Evolutionary conservation across 495 filamentous ascomycete species (phyloP).

Genomic region (Mycothermus thermophilus): DNA sequence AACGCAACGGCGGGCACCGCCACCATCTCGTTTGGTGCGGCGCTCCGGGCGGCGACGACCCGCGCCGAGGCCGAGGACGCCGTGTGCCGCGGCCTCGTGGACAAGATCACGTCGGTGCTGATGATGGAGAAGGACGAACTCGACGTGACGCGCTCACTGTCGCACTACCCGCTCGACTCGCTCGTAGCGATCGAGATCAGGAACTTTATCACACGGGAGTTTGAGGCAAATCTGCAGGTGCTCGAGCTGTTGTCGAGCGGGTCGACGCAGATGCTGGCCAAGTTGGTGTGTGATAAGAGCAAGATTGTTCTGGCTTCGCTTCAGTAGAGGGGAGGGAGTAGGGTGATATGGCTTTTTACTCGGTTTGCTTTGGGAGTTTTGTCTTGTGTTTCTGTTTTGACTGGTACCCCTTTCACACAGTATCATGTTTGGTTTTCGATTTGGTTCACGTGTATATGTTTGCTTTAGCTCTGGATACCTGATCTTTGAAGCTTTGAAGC

Average conservation of each 20-base stretch:
- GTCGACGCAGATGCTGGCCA: constrained; percentile 33
- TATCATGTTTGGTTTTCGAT: not conserved
- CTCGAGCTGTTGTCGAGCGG: constrained; percentile 38
- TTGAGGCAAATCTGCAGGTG: constrained; percentile 41
- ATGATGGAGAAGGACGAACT: constrained; percentile 41
- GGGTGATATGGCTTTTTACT: not conserved
- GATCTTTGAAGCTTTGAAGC: too few species aligned
- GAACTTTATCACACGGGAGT: constrained; percentile 35
- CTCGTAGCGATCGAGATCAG: constrained; percentile 42
- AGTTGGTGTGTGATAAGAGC: constrained; percentile 37
- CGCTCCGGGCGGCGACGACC: constrained; percentile 27
- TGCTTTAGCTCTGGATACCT: too few species aligned
- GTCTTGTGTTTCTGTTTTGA: not conserved
- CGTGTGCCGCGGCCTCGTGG: constrained; percentile 31
- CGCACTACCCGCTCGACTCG: constrained; percentile 39
- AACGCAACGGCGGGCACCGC: constrained; percentile 22
- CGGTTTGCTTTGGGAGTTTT: not conserved
- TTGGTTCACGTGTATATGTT: too few species aligned
- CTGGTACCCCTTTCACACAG: too few species aligned
- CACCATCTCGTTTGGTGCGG: constrained; percentile 27
- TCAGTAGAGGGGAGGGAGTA: too few species aligned
- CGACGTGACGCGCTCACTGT: constrained; percentile 32
- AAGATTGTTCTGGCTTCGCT: constrained; percentile 22
- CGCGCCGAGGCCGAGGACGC: constrained; percentile 31
- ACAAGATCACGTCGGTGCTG: constrained; percentile 36